phyloP scores from a whole-genome alignment of 371 early-diverging fungal species.

The Coelomomyces lativittatus region DNA sequence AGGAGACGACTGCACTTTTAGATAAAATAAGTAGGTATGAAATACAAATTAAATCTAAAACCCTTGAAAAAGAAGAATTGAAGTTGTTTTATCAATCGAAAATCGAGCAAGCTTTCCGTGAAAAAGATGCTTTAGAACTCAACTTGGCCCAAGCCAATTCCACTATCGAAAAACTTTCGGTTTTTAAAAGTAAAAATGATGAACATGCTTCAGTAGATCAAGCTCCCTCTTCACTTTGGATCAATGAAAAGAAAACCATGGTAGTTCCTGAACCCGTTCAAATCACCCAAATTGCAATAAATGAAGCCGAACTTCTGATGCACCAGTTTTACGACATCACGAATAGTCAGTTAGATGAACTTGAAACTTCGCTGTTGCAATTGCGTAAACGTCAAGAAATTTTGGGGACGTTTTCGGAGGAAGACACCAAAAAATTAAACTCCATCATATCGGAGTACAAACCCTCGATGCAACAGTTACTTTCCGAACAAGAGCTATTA shows the following conservation, averaged over 20 bases:
- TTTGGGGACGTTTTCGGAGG: not conserved
- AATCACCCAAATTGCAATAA: not conserved
- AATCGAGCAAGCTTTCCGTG: not conserved
- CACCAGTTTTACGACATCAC: conserved; percentile 1
- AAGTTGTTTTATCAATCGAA: not conserved
- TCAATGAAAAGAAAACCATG: not conserved
- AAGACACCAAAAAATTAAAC: not conserved
- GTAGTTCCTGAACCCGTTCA: not conserved
- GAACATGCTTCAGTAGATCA: not conserved
- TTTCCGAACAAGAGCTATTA: not conserved
- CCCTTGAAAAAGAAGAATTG: not conserved
- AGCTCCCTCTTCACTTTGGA: not conserved
- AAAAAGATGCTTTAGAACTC: not conserved
- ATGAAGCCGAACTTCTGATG: not conserved
- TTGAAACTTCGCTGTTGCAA: not conserved
- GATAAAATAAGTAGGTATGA: not conserved
- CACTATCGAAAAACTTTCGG: not conserved
- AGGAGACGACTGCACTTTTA: not conserved
- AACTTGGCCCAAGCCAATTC: not conserved
- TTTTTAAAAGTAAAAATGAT: not conserved
- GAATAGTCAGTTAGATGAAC: conserved; percentile 1
- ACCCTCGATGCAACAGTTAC: not conserved
- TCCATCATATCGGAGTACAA: not conserved
- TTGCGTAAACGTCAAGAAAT: conserved; percentile 1
- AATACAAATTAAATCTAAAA: not conserved